Evolutionary conservation across 1,284 basidiomycete genomes (phyloP).

Genomic region (Apiotrichum porosum): DNA sequence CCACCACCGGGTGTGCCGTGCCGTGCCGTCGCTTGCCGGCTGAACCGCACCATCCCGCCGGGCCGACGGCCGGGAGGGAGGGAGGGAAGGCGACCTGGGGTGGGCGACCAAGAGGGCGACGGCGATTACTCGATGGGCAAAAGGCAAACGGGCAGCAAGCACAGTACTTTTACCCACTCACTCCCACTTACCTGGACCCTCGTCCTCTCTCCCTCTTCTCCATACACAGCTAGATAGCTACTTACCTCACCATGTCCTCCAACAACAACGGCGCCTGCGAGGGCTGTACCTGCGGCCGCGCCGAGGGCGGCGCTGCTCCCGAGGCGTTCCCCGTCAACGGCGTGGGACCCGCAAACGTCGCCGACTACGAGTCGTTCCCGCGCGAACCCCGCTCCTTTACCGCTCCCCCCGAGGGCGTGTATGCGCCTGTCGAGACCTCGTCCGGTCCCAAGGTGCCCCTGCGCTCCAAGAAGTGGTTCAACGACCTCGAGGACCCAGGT

Average conservation of each 20-base stretch:
- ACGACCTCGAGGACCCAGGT: constrained; percentile 37
- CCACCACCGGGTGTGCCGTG: too few relatives aligned
- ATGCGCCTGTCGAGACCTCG: constrained; percentile 9
- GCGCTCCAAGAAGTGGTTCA: constrained; percentile 44
- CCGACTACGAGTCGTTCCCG: constrained; percentile 8
- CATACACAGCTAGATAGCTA: too few relatives aligned
- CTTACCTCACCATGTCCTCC: constrained; percentile 1
- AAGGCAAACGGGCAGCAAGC: too few relatives aligned
- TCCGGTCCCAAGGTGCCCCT: constrained; percentile 36
- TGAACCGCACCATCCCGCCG: too few relatives aligned
- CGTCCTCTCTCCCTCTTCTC: background rate
- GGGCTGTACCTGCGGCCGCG: constrained; percentile 31
- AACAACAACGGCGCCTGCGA: constrained; percentile 25
- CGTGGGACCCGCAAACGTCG: background rate
- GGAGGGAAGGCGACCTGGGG: too few relatives aligned
- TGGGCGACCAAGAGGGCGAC: too few relatives aligned
- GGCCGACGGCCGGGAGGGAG: too few relatives aligned
- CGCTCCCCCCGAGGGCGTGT: constrained; percentile 27
- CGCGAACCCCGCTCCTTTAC: constrained; percentile 36
- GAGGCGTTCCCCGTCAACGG: background rate
- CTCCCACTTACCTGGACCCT: too few relatives aligned
- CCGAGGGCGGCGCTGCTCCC: constrained; percentile 5
- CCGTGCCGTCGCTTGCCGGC: too few relatives aligned
- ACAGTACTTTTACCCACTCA: too few relatives aligned
- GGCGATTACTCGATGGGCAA: too few relatives aligned